Percentiles rank a stretch among this genome's conserved stretches.
These are phyloP conservation scores for Neurospora sp. DNA, from an alignment of 495 filamentous ascomycete species.

Conservation along the genomic window DNA sequence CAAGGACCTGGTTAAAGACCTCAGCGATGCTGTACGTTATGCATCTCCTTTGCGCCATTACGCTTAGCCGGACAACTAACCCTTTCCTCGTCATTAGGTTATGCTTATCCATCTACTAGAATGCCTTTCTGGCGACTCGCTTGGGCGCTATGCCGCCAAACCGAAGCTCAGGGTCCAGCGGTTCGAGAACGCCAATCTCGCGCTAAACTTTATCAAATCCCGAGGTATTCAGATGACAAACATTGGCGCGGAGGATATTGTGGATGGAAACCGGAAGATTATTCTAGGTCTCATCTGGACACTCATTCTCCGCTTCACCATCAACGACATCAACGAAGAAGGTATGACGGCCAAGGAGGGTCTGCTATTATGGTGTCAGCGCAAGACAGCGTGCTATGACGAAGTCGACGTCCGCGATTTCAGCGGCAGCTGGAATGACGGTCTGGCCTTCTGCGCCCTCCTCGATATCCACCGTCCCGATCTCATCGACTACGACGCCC, in stretches of 20 bases:
- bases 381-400: conserved; percentile 97
- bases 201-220: conserved; percentile 84
- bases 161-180: conserved; percentile 93
- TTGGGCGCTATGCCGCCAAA: conserved; percentile 90
- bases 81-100: conserved; percentile 44
- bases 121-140: conserved; percentile 83
- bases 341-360: conserved; percentile 97
- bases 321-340: conserved; percentile 96
- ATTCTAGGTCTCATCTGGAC: conserved; percentile 97
- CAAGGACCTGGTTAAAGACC: conserved; percentile 74
- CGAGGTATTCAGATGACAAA: conserved; percentile 94
- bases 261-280: conserved; percentile 96
- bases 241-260: conserved; percentile 96
- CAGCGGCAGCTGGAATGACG: conserved; percentile 92
- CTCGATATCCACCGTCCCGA: conserved; percentile 96
- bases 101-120: conserved; percentile 93
- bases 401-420: conserved; percentile 93
- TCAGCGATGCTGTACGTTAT: conserved; percentile 79
- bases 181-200: conserved; percentile 97
- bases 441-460: conserved; percentile 90
- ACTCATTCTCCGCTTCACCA: conserved; percentile 92
- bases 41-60: background rate
- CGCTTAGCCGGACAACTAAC: background rate
- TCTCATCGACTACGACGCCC: conserved; percentile 85
- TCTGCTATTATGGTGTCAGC: conserved; percentile 90